A percentile compares a stretch with the other conserved stretches of the same genome.
These are phyloP conservation scores for Neopestalotiopsis sp. DNA, from an alignment of 2,329 filamentous ascomycete genomes.

Conservation along the genomic window DNA sequence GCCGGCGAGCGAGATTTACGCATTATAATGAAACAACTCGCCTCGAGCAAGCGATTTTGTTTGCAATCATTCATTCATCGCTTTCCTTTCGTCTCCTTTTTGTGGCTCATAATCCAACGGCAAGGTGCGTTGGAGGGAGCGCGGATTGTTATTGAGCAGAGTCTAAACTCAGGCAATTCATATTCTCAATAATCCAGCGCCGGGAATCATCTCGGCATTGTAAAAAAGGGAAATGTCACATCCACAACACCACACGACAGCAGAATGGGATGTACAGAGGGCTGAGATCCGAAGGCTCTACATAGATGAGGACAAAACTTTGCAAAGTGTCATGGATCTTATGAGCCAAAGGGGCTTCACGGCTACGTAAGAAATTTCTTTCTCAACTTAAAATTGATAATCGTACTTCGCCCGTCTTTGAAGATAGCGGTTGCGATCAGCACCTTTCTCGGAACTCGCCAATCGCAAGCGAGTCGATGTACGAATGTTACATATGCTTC, in stretches of 20 bases:
- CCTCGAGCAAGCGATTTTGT: neutral
- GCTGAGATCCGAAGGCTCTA: constrained; percentile 33
- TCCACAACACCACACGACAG: constrained; percentile 17
- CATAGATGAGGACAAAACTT: constrained; percentile 33
- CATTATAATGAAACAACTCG: neutral
- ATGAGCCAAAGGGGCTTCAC: constrained; percentile 31
- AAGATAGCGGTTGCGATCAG: neutral
- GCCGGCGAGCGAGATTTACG: neutral
- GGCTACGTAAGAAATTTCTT: constrained; percentile 30
- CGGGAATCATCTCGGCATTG: neutral
- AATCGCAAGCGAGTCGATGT: neutral
- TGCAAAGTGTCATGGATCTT: constrained; percentile 36
- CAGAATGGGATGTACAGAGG: constrained; percentile 31
- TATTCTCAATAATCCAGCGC: too few relatives aligned
- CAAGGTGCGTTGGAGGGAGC: neutral
- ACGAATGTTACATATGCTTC: neutral
- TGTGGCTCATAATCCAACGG: neutral
- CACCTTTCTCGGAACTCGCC: constrained; percentile 20
- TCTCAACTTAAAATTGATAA: neutral
- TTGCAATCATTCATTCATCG: neutral
- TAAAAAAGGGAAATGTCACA: neutral
- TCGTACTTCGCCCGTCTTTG: neutral
- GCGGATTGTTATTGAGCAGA: neutral
- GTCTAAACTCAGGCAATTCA: neutral
- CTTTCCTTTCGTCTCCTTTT: neutral